Base-by-base conservation (phyloP, 129 eudicot genomes). In the Centella asiatica region DNA sequence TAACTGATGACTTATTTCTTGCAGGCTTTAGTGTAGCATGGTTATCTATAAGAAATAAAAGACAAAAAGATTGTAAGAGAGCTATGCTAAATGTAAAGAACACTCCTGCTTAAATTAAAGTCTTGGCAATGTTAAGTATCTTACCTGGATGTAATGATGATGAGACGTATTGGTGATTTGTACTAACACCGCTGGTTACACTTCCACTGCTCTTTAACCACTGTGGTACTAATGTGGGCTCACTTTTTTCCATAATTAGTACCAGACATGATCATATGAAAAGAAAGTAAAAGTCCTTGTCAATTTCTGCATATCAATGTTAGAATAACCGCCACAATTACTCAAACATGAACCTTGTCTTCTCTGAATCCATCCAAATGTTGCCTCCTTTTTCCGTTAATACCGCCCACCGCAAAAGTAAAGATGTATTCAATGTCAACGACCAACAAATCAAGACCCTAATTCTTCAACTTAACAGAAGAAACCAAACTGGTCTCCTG, bases 161-260 rank as follows among this genome's bases (percentile, higher is more conserved):
- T 17, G 88, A 79, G n/a, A 80, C 70, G 57, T 67, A 56, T 32
- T 81, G 84, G 66, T 80, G 80, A 29, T 69, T 63, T 2, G 82
- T 11, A 36, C 71, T 50, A 74, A 77, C 69, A 34, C 73, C 64
- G 33, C 79, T 70, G 22, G 50, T 74, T 64, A 69, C 62, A 59
- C 69, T 76, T 72, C 89, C 95, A 53, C 75, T 74, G 67, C 66
- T 84, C 75, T 79, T 92, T 77, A 92, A 77, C 98, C 98, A 92
- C 81, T 84, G 88, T 6, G 98, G 98, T 47, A 82, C 88, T 62
- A 92, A 82, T 28, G 95, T 71, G 49, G 96, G 98, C 74, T 92
- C 98, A 84, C 81, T 84, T 87, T 69, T 92, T 56, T 79, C 98
- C 98, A 92, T 92, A 79, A 70, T 68, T 73, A 79, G 70, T 62